phyloP scores from a whole-genome alignment of 2,329 filamentous ascomycete species.

The Aspergillus hortae region DNA sequence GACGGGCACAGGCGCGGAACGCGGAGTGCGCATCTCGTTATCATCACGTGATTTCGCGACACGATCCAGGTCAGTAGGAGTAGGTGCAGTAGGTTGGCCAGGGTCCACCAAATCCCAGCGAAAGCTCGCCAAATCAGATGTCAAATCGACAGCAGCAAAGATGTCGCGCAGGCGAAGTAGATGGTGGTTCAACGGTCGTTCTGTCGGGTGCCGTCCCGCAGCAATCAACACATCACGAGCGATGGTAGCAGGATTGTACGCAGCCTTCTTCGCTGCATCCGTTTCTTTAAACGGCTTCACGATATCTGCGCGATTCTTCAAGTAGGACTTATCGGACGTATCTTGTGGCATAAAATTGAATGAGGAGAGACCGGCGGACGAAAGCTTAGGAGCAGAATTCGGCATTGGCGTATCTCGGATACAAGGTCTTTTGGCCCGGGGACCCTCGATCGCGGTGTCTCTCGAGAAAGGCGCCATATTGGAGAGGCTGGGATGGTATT shows the following conservation, averaged over 20 bases:
- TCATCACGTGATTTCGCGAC: not conserved
- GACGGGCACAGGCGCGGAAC: not conserved
- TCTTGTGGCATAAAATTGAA: conserved; percentile 10
- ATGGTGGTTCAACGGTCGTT: conserved; percentile 58
- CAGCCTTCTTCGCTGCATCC: conserved; percentile 43
- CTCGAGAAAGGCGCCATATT: too few relatives aligned
- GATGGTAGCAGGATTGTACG: conserved; percentile 60
- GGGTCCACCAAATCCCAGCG: conserved; percentile 59
- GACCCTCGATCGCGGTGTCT: too few relatives aligned
- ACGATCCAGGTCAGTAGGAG: not conserved
- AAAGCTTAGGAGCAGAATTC: too few relatives aligned
- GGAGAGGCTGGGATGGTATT: not conserved
- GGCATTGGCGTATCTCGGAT: too few relatives aligned
- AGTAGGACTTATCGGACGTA: conserved; percentile 8
- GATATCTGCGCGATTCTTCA: conserved; percentile 33
- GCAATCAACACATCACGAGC: conserved; percentile 62
- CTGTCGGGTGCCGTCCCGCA: conserved; percentile 58
- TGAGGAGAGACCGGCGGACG: not conserved
- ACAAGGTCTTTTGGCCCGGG: too few relatives aligned
- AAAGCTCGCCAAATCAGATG: conserved; percentile 55
- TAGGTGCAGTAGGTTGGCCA: not conserved
- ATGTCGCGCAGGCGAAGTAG: conserved; percentile 46
- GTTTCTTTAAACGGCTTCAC: conserved; percentile 42
- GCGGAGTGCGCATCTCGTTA: not conserved
- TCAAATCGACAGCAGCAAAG: conserved; percentile 41